A percentile compares a stretch with the other conserved stretches of the same genome.
Conservation (phyloP, 1,139 yeast species). For the Hemisphaericaspora xylanilytica region DNA sequence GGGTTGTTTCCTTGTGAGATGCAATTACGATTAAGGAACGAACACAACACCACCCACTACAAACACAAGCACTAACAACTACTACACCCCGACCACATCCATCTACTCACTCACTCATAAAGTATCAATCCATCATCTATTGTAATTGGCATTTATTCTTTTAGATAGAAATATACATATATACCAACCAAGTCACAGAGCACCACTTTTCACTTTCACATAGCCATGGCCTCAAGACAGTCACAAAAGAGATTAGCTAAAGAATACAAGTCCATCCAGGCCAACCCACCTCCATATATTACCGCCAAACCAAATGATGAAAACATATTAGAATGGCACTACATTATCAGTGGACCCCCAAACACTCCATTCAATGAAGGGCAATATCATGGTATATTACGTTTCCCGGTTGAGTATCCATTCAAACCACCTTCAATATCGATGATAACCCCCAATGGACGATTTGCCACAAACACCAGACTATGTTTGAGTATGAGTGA, state of each 20-base stretch:
- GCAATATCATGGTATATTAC: conserved; percentile 83
- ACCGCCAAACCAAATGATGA: conserved; percentile 81
- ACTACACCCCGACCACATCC: no score
- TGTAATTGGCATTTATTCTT: no score
- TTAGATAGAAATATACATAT: neutral
- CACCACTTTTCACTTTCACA: no score
- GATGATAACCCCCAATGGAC: conserved; percentile 84
- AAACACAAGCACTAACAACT: no score
- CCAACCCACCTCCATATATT: conserved; percentile 78
- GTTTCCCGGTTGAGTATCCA: conserved; percentile 86
- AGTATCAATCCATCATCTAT: no score
- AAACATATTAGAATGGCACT: conserved; percentile 77
- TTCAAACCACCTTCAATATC: conserved; percentile 90
- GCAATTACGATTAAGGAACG: no score
- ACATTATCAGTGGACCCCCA: conserved; percentile 81
- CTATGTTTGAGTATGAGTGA: conserved; percentile 88
- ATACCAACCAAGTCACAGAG: no score
- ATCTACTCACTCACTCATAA: no score
- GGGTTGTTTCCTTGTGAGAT: no score
- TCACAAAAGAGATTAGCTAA: conserved; percentile 57
- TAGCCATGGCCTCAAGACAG: conserved; percentile 54
- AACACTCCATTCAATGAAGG: conserved; percentile 82
- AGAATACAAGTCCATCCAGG: conserved; percentile 73
- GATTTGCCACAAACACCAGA: conserved; percentile 75
- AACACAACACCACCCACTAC: no score